Base-by-base conservation (phyloP, 345 rosid genomes). In the Durio zibethinus region DNA sequence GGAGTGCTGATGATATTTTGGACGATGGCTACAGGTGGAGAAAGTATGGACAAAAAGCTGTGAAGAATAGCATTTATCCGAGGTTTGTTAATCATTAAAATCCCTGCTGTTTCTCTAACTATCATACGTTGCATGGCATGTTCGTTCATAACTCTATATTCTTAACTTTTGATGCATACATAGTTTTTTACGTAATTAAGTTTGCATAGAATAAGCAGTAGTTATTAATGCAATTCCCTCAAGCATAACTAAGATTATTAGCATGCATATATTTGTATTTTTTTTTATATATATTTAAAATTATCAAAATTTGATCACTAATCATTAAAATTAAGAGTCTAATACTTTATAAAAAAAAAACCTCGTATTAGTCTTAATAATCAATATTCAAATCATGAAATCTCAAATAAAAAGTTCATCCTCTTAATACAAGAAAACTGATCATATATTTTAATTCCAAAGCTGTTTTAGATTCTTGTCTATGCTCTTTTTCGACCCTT, bases 21-120 rank as follows among this genome's bases (percentile, higher is more conserved):
- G 97, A 92, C 45, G 94, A 90, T 63, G 97, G 97, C 23, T 92
- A 85, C 54, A 83, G 92, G 0, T 92, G 94, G 93, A 90, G 94
- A 73, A 91, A 86, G 80, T 89, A 90, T 40, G 94, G 94, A 4
- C 94, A 90, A 68, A 90, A 90, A 77, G 80, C 92, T 9, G 92
- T 92, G 42, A 90, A 90, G 84, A 88, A 88, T 73, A 89, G 88
- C 83, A 52, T 53, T 10, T 82, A 82, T 81, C 94, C 92, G 78
- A 92, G 94, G 97, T 92, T 52, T 48, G 78, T 59, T 65, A 16
- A n/a, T 12, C 33, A 56, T 57, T 38, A n/a, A 12, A 27, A 8
- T 8, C 4, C 0, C 4, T 18, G 1, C 42, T 33, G 40, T 16
- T 21, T 33, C 45, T 78, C 29, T 72, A n/a, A n/a, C n/a, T 56